These are phyloP conservation scores for Candida yuanshanica DNA, from an alignment of 805 yeast species.

Conservation along the genomic window DNA sequence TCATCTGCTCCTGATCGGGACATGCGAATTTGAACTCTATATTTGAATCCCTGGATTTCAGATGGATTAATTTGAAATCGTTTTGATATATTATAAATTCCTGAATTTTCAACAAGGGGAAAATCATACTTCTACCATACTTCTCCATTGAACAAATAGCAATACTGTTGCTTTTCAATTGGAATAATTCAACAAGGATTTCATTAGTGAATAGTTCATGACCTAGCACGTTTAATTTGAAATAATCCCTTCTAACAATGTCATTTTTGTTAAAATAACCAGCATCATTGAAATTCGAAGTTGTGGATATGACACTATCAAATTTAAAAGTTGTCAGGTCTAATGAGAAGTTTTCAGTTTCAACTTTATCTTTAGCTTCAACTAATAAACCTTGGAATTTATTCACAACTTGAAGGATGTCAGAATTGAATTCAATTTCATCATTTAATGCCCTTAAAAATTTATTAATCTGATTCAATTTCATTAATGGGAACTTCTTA, in stretches of 20 bases:
- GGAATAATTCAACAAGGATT: constrained; percentile 17
- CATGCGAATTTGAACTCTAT: constrained; percentile 15
- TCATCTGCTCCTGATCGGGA: constrained; percentile 20
- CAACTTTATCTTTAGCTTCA: constrained; percentile 17
- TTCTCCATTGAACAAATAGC: constrained; percentile 20
- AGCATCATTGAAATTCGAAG: constrained; percentile 2
- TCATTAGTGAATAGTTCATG: constrained; percentile 7
- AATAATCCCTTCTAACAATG: constrained; percentile 21
- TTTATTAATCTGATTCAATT: neutral
- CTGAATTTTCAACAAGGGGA: constrained; percentile 17
- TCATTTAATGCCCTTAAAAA: neutral
- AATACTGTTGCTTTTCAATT: constrained; percentile 11
- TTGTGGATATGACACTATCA: constrained; percentile 13
- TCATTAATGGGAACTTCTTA: neutral
- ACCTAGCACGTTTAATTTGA: constrained; percentile 12
- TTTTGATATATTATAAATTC: constrained; percentile 13
- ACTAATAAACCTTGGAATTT: neutral
- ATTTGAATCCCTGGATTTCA: constrained; percentile 1
- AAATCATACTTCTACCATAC: constrained; percentile 20
- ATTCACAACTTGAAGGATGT: neutral
- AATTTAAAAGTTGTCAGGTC: constrained; percentile 18
- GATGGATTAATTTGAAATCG: constrained; percentile 5
- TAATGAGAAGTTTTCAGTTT: constrained; percentile 14
- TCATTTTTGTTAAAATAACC: constrained; percentile 16
- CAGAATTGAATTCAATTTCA: neutral